Percentiles rank a stretch among this genome's conserved stretches.
phyloP scores from a whole-genome alignment of 2,329 filamentous ascomycete genomes.

The Neodidymelliopsis sp. region DNA sequence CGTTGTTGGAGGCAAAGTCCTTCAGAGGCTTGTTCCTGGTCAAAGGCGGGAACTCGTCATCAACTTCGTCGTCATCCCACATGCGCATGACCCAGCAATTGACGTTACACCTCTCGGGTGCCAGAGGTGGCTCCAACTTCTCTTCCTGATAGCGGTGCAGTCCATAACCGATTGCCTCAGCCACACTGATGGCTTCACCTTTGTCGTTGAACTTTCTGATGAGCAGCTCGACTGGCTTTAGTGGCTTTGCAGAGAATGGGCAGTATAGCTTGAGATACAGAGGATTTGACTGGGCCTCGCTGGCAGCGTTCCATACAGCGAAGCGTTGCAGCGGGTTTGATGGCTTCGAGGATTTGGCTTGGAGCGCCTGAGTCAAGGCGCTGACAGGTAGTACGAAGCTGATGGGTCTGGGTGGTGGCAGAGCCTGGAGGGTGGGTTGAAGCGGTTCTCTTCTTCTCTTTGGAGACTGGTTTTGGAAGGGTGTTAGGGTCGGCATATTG shows the following conservation, averaged over 20 bases:
- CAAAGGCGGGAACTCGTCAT: constrained; percentile 83
- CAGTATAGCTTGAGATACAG: constrained; percentile 80
- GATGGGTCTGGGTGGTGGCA: constrained; percentile 76
- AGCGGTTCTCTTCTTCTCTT: constrained; percentile 63
- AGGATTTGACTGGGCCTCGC: constrained; percentile 71
- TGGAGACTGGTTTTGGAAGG: constrained; percentile 62
- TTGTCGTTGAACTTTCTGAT: constrained; percentile 74
- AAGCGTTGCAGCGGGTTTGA: constrained; percentile 79
- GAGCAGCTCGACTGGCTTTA: constrained; percentile 73
- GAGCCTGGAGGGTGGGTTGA: constrained; percentile 63
- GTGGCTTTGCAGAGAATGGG: constrained; percentile 71
- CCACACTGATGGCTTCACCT: constrained; percentile 74
- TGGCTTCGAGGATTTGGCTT: constrained; percentile 73
- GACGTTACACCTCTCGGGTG: constrained; percentile 73
- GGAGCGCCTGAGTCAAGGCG: constrained; percentile 74
- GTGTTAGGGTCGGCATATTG: constrained; percentile 53
- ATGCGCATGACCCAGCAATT: constrained; percentile 85
- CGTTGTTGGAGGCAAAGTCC: constrained; percentile 81
- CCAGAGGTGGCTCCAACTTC: constrained; percentile 72
- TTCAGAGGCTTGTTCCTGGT: constrained; percentile 76
- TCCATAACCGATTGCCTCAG: constrained; percentile 81
- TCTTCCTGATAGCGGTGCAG: constrained; percentile 82
- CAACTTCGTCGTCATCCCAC: constrained; percentile 84
- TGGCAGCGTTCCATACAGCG: constrained; percentile 77
- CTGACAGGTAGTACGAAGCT: constrained; percentile 76